Base-by-base conservation (phyloP, 768 basidiomycete genomes). In the Pulveroboletus ravenelii region DNA sequence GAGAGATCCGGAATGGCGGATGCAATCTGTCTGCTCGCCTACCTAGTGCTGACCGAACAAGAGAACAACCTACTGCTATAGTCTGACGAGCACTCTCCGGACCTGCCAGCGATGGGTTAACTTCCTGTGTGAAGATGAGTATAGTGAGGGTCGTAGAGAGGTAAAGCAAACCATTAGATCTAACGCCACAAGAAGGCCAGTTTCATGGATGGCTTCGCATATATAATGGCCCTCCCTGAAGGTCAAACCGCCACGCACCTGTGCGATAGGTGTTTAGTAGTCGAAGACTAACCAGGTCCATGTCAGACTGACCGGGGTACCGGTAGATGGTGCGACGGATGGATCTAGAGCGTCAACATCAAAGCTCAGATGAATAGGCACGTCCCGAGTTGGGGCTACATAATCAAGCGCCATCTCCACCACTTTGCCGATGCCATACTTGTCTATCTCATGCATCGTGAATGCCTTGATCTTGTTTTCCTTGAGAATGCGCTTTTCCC, bases 171-270 rank as follows among this genome's bases (percentile, higher is more conserved):
- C 93, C 93, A 99, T 94, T 55, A 99, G 74, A 70, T 99, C 95
- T 20, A 98, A 72, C 0, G 85, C 91, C 23, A 96, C 93, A 17
- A 99, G 79, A 51, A 88, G 78, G 6, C 93, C 93, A 6, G 94
- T 98, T 74, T 96, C 93, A 53, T 83, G 82, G 38, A 98, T 80
- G 6, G 89, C 85, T 71, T 97, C 93, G 57, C 89, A 93, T 61
- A 95, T 93, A 67, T 94, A 97, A 70, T 97, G 96, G n/a, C 94
- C 95, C 66, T 99, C 96, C 56, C 96, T 76, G 74, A 98, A 99
- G 18, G 90, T 93, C 54, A 99, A 72, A 10, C 96, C 96, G 2
- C 96, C 96, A 59, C 94, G 87, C 20, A 95, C 91, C 82, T 87
- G 51, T 25, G 34, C 6, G 20, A 49, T 36, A n/a, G 40, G 47